Evolutionary conservation across 1,284 basidiomycete species (phyloP).

Genomic region (Gomphus sp.): DNA sequence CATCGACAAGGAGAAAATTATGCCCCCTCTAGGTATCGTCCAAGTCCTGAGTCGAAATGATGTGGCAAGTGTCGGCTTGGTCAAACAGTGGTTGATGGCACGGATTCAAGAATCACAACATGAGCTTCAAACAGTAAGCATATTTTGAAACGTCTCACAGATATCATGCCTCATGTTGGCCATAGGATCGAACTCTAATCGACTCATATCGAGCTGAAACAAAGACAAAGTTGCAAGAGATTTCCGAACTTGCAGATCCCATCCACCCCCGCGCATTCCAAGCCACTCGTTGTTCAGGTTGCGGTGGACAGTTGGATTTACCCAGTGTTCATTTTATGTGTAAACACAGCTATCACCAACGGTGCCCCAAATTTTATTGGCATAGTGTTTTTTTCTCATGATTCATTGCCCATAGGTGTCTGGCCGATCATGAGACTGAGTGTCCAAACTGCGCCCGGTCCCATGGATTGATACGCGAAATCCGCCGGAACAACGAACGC

Average conservation of each 20-base stretch:
- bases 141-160: conserved; percentile 3
- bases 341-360: conserved; percentile 92
- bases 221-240: conserved; percentile 70
- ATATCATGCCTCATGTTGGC: conserved; percentile 1
- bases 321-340: conserved; percentile 98
- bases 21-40: conserved; percentile 84
- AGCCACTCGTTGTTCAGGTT: conserved; percentile 84
- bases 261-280: conserved; percentile 84
- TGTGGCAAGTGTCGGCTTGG: conserved; percentile 81
- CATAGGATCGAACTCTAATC: conserved; percentile 76
- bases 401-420: conserved; percentile 42
- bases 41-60: conserved; percentile 82
- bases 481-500: conserved; percentile 74
- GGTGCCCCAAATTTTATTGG: conserved; percentile 34
- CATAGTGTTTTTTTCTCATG: background rate
- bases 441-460: conserved; percentile 83
- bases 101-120: conserved; percentile 65
- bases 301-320: conserved; percentile 82
- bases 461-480: conserved; percentile 84
- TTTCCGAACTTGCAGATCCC: conserved; percentile 71
- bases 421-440: conserved; percentile 78
- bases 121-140: conserved; percentile 70
- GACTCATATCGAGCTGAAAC: conserved; percentile 84
- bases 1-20: conserved; percentile 72
- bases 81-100: conserved; percentile 82